Conservation (phyloP, 371 early-diverging fungal species). For the Apophysomyces variabilis region DNA sequence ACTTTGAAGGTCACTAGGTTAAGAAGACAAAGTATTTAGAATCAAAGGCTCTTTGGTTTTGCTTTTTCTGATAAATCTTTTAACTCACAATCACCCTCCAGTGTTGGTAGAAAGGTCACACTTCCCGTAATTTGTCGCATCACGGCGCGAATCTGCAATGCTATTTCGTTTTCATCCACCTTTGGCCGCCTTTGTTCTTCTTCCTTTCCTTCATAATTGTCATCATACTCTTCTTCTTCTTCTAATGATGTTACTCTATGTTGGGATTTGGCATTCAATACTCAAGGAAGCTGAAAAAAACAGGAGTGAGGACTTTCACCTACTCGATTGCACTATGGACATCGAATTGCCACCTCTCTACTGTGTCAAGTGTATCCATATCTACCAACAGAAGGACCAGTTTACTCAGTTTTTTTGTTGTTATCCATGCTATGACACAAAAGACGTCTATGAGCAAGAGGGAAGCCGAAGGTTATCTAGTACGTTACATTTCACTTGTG, state of each 20-base stretch:
- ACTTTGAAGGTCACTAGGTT: constrained; percentile 77
- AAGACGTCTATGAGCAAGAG: not conserved
- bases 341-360: constrained; percentile 96
- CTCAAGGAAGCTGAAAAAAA: not conserved
- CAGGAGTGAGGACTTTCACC: not conserved
- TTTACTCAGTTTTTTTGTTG: constrained; percentile 70
- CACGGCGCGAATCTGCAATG: constrained; percentile 79
- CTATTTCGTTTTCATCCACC: constrained; percentile 44
- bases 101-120: constrained; percentile 87
- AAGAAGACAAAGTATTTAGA: not conserved
- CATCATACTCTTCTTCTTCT: constrained; percentile 23
- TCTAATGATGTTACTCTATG: constrained; percentile 19
- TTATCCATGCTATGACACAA: constrained; percentile 68
- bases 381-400: constrained; percentile 85
- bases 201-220: constrained; percentile 6
- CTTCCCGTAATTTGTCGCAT: constrained; percentile 90
- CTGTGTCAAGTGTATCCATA: constrained; percentile 76
- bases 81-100: constrained; percentile 83
- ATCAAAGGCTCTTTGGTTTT: too few species aligned
- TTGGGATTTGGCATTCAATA: constrained; percentile 22
- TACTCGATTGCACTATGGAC: constrained; percentile 43
- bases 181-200: constrained; percentile 39
- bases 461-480: not conserved
- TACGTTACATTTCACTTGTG: constrained; percentile 75
- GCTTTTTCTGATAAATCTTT: not conserved